Evolutionary conservation across 192 early-diverging fungal species (phyloP), one percentile per base, ranked within the genome.

Genomic region (Globomyces pollinis-pini): DNA sequence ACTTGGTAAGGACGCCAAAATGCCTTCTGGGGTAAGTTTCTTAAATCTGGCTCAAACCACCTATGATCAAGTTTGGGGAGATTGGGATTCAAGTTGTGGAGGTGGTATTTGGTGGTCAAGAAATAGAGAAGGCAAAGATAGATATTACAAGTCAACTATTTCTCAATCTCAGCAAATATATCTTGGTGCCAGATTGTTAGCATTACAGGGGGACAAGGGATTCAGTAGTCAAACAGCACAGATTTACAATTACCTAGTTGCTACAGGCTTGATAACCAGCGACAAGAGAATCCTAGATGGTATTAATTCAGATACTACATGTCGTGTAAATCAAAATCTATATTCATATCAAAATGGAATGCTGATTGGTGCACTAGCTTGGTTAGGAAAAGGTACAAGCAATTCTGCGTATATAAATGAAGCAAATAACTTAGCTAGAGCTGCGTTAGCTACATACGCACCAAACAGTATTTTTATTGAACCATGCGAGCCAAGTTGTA

Each of bases 41-140:
- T 51, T 65, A 18, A 49, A 23, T 9, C 32, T 70, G 1, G 63
- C 66, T 44, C 39, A 56, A 15, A 43, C 36, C 16, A 72, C 70
- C 23, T 63, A 59, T 16, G 15, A 68, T 35, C 23, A 72, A 44
- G 65, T 71, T 32, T 56, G 32, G 39, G 49, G 52, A 59, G 59
- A 73, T 11, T 77, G 62, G 65, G 57, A 66, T 26, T 50, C 71
- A 2, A 69, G 66, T 38, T 68, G 63, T 50, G 66, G 71, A 30
- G 64, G 73, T 53, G 57, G 74, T 12, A 50, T 50, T 26, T 50
- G 28, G 21, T 56, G 53, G 53, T 39, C 8, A 9, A 36, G 53
- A 36, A 33, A 56, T 34, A 7, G 28, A 56, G 35, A 44, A 63
- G 2, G 28, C 15, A 6, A 69, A 63, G 16, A 49, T 26, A 32